Base-by-base conservation (phyloP, 805 yeast genomes). In the Metschnikowia matae region DNA sequence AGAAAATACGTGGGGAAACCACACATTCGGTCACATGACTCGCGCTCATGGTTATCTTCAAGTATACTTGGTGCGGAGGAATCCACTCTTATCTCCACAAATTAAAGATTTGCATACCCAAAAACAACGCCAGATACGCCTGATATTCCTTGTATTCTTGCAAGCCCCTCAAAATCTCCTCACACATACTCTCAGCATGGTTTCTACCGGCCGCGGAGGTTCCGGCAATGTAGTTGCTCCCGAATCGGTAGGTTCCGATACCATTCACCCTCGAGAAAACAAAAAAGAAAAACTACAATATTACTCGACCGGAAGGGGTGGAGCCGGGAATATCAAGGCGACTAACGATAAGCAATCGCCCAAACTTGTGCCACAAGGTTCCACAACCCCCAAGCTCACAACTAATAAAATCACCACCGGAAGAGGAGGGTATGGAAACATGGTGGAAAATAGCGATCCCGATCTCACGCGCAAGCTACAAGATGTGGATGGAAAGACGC, bases 371-470 rank as follows among this genome's bases (percentile, higher is more conserved):
- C 80, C 80, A 2, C 81, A 78, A 55, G 86, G 87, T 3, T 76
- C 83, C 3, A 79, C 77, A 54, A 80, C 86, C 14, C 89, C 90
- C 26, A 77, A 71, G 58, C 70, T 82, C 32, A 64, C 79, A 21
- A 78, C 79, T 17, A 77, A 79, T 29, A 77, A 80, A 23, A 79
- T 81, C 60, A 77, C 87, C 23, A 85, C 90, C 1, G 92, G 91
- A 18, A 74, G 92, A 56, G 92, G 92, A 6, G 92, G 92, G 6
- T 83, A 80, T 45, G 92, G 92, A 4, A 85, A 85, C 60, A 85
- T 85, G 87, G 68, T 82, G 49, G 75, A 71, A 54, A 85, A 84
- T 64, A 74, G 74, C 34, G 82, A 84, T 62, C 80, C 85, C 1
- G 73, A 75, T 44, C 59, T 79, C 44, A 76, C 88, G 4, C 72